phyloP scores from a whole-genome alignment of 352 stramenopile genomes.

The Pythium angustatum region DNA sequence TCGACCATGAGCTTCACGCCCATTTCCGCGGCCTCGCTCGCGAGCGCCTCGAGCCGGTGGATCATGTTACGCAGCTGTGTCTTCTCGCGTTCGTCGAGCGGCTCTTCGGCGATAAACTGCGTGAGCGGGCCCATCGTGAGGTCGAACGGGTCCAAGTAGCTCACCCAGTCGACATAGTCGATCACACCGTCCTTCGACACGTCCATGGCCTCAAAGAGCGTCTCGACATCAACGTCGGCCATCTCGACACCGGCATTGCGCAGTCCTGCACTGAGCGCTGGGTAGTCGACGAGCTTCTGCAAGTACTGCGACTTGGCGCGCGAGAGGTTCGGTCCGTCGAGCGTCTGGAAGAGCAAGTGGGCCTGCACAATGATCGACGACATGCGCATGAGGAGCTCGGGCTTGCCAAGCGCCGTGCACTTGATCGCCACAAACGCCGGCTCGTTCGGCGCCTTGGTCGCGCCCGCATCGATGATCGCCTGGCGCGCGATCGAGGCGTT shows the following conservation, averaged over 20 bases:
- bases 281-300: conserved; percentile 80
- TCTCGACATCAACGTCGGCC: conserved; percentile 59
- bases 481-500: conserved; percentile 88
- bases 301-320: conserved; percentile 81
- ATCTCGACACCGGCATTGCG: conserved; percentile 67
- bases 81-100: conserved; percentile 86
- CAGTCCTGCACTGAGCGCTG: conserved; percentile 67
- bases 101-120: conserved; percentile 82
- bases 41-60: conserved; percentile 72
- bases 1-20: conserved; percentile 97
- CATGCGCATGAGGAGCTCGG: conserved; percentile 94
- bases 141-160: conserved; percentile 91
- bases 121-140: conserved; percentile 88
- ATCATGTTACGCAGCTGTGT: conserved; percentile 92
- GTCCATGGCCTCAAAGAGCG: conserved; percentile 71
- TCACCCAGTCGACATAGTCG: conserved; percentile 96
- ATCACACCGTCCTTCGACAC: conserved; percentile 71
- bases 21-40: conserved; percentile 59
- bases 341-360: conserved; percentile 90
- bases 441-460: conserved; percentile 41
- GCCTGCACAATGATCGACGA: conserved; percentile 92
- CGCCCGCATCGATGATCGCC: conserved; percentile 74
- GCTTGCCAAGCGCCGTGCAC: conserved; percentile 96
- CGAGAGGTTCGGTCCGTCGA: conserved; percentile 87
- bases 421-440: conserved; percentile 96